Evolutionary conservation across 331 rosid species (phyloP), one percentile per base, ranked within the genome.

Genomic region (Malus hybrid): DNA sequence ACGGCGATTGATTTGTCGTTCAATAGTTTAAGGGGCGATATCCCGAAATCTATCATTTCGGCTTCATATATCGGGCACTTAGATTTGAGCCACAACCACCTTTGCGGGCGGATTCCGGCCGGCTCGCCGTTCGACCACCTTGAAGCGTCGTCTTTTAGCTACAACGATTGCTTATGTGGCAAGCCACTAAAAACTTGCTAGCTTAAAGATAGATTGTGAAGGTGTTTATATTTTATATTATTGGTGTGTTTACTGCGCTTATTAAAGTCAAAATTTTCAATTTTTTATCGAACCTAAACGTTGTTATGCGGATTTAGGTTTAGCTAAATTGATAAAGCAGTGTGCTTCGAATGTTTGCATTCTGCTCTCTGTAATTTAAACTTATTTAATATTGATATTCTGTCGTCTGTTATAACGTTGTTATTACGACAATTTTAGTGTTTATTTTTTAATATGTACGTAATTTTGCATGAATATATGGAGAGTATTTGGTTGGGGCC

Each of bases 61-160:
- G 96, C 98, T 14, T 82, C 96, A 3, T 95, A 57, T 56, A 76
- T 95, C 52, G 99, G 99, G 0, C 99, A 95, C 72, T 70, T 95
- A 87, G 99, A 95, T 82, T 87, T 95, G 84, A 95, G 99, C 81
- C 92, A 95, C 52, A 95, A 95, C 82, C 97, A 88, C 48, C 81
- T 95, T 0, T 95, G 99, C 73, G 99, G 99, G 2, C 70, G 57
- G 36, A 92, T 95, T 57, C 99, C 99, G 6, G 44, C 52, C 2
- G 98, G 99, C 1, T 76, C 96, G 0, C 99, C 99, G 9, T 95
- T 92, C 29, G 93, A 95, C 77, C 99, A 95, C 69, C 89, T 95
- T 0, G 97, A 89, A 74, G 97, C 98, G 3, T 87, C 98, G 28
- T 92, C 98, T 12, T 95, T 95, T 72, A 73, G 42, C 3, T 86